Evolutionary conservation across 768 basidiomycete genomes (phyloP).

Genomic region (Scleroderma bovista): DNA sequence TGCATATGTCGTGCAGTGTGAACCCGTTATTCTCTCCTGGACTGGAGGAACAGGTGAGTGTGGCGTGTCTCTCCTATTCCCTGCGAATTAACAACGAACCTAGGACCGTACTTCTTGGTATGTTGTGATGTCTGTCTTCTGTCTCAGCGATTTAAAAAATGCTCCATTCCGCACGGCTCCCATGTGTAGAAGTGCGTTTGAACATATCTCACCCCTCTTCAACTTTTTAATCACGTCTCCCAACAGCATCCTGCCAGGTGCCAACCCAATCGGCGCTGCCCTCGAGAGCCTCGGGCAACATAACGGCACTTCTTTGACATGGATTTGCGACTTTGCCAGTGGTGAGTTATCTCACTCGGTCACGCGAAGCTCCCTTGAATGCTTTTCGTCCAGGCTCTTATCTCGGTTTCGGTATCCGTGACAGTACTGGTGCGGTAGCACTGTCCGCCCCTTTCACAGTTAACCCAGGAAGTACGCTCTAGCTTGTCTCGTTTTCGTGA

Average conservation of each 20-base stretch:
- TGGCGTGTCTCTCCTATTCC: not conserved
- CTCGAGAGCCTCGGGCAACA: slow-evolving; percentile 43
- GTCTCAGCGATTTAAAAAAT: not conserved
- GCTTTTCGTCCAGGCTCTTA: slow-evolving; percentile 36
- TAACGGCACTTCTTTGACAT: slow-evolving; percentile 40
- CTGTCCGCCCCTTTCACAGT: slow-evolving; percentile 53
- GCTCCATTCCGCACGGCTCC: not conserved
- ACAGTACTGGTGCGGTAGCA: slow-evolving; percentile 44
- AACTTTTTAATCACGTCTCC: not conserved
- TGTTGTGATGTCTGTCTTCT: slow-evolving; percentile 14
- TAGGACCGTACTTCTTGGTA: slow-evolving; percentile 66
- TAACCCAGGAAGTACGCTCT: slow-evolving; percentile 41
- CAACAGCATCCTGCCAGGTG: slow-evolving; percentile 51
- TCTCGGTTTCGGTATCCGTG: slow-evolving; percentile 57
- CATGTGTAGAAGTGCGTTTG: slow-evolving; percentile 35
- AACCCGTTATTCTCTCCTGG: slow-evolving; percentile 53
- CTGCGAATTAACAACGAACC: not conserved
- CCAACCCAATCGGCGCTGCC: slow-evolving; percentile 37
- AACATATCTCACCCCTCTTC: not conserved
- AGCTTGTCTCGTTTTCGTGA: not conserved
- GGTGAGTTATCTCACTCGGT: slow-evolving; percentile 29
- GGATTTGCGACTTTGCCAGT: slow-evolving; percentile 46
- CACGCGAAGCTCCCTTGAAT: not conserved
- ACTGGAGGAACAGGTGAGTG: slow-evolving; percentile 50
- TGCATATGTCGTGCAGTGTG: slow-evolving; percentile 45